These are phyloP conservation scores for Tolypocladium paradoxum DNA, from an alignment of 2,329 filamentous ascomycete genomes.

Conservation along the genomic window DNA sequence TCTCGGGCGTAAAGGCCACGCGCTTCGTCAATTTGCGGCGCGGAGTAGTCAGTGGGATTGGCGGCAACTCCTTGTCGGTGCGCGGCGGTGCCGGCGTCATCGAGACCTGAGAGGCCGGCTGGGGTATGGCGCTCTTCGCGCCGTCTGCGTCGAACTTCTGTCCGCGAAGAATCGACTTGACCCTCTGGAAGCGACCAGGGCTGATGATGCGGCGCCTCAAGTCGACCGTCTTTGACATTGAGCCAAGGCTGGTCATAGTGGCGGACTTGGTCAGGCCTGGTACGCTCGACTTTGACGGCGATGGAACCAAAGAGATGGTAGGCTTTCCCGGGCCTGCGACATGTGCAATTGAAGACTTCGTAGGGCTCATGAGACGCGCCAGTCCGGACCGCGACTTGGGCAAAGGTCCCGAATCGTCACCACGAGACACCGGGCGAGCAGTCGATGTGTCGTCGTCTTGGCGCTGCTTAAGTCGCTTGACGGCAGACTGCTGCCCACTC, in stretches of 20 bases:
- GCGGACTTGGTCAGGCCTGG: slow-evolving; percentile 36
- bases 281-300: slow-evolving; percentile 35
- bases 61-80: slow-evolving; percentile 41
- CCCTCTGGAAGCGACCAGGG: slow-evolving; percentile 40
- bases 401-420: slow-evolving; percentile 19
- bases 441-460: slow-evolving; percentile 59
- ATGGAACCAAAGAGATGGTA: slow-evolving; percentile 24
- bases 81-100: slow-evolving; percentile 35
- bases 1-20: slow-evolving; percentile 69
- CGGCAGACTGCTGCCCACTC: slow-evolving; percentile 19
- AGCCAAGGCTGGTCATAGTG: slow-evolving; percentile 16
- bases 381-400: slow-evolving; percentile 36
- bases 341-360: slow-evolving; percentile 61
- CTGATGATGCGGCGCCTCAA: slow-evolving; percentile 30
- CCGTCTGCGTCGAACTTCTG: slow-evolving; percentile 25
- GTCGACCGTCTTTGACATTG: slow-evolving; percentile 20
- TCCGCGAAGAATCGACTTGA: slow-evolving; percentile 47
- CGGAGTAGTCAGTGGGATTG: slow-evolving; percentile 51
- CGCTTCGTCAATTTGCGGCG: slow-evolving; percentile 58
- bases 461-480: slow-evolving; percentile 63
- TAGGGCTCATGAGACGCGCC: slow-evolving; percentile 62
- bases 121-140: slow-evolving; percentile 36
- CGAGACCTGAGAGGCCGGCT: slow-evolving; percentile 25
- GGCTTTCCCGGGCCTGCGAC: slow-evolving; percentile 13
- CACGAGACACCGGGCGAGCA: slow-evolving; percentile 46